A percentile compares a stretch with the other conserved stretches of the same genome.
Evolutionary conservation across 805 yeast genomes (phyloP).

Genomic region (Ogataea degrootiae): DNA sequence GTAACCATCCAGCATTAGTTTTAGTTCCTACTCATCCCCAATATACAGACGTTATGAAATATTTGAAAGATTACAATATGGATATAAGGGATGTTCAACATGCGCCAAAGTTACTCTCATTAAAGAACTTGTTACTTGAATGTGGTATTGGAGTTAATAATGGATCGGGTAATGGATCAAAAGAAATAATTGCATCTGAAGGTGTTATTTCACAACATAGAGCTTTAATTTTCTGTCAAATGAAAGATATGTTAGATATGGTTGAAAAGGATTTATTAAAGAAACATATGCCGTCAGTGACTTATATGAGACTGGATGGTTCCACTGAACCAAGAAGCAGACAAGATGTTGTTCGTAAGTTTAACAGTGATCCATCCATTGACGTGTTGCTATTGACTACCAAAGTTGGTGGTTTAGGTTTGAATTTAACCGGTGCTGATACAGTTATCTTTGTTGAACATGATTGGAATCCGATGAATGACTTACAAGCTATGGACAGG

Average conservation of each 20-base stretch:
- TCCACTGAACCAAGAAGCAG: constrained; percentile 88
- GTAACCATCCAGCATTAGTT: constrained; percentile 95
- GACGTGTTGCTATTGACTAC: constrained; percentile 90
- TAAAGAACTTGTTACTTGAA: constrained; percentile 74
- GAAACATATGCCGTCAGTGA: constrained; percentile 82
- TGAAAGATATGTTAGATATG: constrained; percentile 96
- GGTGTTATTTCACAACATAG: constrained; percentile 88
- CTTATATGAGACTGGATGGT: constrained; percentile 94
- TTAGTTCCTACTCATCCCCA: constrained; percentile 81
- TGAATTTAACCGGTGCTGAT: constrained; percentile 96
- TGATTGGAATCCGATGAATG: constrained; percentile 99
- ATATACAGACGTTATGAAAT: constrained; percentile 57
- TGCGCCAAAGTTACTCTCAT: constrained; percentile 85
- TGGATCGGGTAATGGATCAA: constrained; percentile 6
- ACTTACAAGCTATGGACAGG: constrained; percentile 98
- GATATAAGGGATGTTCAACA: constrained; percentile 69
- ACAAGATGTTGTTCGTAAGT: constrained; percentile 84
- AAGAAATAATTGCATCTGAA: constrained; percentile 27
- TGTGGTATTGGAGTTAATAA: constrained; percentile 78
- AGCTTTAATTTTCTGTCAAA: constrained; percentile 90
- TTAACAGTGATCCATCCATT: constrained; percentile 95
- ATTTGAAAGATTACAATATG: constrained; percentile 53
- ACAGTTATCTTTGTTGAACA: constrained; percentile 99
- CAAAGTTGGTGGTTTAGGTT: constrained; percentile 98
- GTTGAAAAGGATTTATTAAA: constrained; percentile 85